Conservation (phyloP, 75 land plant genomes). For the Chamaecyparis obtusa region DNA sequence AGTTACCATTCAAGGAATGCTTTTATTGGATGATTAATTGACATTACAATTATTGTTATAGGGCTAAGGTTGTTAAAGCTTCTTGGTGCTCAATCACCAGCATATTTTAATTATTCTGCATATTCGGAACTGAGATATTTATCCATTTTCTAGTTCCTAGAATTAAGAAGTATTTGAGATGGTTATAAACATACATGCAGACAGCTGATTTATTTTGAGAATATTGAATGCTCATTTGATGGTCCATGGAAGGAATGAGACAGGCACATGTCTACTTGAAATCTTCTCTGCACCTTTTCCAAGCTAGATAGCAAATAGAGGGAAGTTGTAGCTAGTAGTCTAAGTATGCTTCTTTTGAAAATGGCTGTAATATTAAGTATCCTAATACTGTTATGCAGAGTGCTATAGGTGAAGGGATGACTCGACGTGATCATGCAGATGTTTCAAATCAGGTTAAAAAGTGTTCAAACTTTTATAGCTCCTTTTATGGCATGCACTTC, state of each 20-base stretch:
- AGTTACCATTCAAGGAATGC: not conserved
- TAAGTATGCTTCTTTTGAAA: not conserved
- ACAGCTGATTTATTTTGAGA: not conserved
- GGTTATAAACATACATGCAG: not conserved
- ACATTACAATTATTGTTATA: not conserved
- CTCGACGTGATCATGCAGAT: constrained; percentile 95
- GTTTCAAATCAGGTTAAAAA: constrained; percentile 89
- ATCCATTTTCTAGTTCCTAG: not conserved
- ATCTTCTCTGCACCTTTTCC: not conserved
- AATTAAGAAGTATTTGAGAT: not conserved
- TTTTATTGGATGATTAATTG: constrained; percentile 3
- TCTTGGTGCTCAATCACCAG: not conserved
- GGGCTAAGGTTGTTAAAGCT: not conserved
- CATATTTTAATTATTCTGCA: not conserved
- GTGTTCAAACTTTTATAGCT: not conserved
- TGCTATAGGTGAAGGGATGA: constrained; percentile 99
- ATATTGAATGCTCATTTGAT: not conserved
- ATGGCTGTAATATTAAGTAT: not conserved
- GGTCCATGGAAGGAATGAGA: not conserved
- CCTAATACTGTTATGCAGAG: constrained; percentile 50
- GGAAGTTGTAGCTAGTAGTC: not conserved
- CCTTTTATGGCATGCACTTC: not conserved
- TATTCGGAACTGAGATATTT: not conserved
- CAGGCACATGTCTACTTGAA: not conserved
- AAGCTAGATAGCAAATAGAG: not conserved